A percentile compares a stretch with the other conserved stretches of the same genome.
phyloP scores from a whole-genome alignment of 108 stramenopile genomes.

The Licmophora abbreviata region DNA sequence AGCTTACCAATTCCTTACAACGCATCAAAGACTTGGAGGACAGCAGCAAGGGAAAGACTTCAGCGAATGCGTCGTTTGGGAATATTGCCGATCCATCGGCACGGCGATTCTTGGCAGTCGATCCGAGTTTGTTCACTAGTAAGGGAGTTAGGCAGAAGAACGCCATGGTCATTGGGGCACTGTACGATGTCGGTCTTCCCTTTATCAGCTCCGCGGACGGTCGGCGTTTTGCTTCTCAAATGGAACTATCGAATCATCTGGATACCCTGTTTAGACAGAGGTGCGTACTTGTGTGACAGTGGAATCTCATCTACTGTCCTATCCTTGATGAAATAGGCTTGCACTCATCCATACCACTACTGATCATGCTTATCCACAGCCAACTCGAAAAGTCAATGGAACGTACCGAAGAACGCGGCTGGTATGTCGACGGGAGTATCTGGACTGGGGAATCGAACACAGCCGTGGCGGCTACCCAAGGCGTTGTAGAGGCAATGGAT shows the following conservation, averaged over 20 bases:
- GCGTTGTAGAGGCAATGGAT: conserved; percentile 6
- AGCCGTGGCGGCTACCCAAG: conserved; percentile 1
- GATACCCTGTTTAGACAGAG: conserved; percentile 62
- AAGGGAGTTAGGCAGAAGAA: conserved; percentile 69
- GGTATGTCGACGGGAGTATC: conserved; percentile 41
- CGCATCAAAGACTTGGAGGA: conserved; percentile 6
- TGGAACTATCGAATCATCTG: conserved; percentile 69
- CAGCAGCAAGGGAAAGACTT: conserved; percentile 11
- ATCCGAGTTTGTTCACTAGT: conserved; percentile 57
- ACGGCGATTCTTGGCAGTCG: conserved; percentile 19
- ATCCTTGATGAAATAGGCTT: not conserved
- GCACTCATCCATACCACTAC: not conserved
- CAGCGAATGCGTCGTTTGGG: not conserved
- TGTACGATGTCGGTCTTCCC: conserved; percentile 77
- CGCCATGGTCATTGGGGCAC: conserved; percentile 49
- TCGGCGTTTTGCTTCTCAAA: conserved; percentile 61
- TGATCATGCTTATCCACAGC: conserved; percentile 9
- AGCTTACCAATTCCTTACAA: conserved; percentile 23
- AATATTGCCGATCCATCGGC: conserved; percentile 3
- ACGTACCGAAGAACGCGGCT: conserved; percentile 75
- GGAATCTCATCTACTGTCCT: not conserved
- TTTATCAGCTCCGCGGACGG: conserved; percentile 79
- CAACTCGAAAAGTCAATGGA: conserved; percentile 78
- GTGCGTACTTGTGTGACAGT: conserved; percentile 16
- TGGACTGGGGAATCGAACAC: conserved; percentile 28